Conservation (phyloP, 2,329 filamentous ascomycete genomes). For the Pseudogymnoascus destructans region DNA sequence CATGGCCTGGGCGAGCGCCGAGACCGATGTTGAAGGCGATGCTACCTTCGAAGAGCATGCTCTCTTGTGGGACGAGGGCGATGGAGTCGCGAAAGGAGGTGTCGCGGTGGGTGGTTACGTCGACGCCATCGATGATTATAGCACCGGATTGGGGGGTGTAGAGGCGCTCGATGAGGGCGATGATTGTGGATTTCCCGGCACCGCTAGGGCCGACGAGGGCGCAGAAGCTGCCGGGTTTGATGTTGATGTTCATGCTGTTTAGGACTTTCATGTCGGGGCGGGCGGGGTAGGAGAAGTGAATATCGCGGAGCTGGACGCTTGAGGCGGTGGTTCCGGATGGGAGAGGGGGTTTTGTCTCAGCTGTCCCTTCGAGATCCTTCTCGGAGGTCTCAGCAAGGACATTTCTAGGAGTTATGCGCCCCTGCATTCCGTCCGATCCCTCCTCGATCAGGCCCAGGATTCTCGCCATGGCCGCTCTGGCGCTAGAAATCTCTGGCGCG, state of each 20-base stretch:
- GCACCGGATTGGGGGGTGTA: conserved; percentile 29
- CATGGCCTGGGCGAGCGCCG: conserved; percentile 39
- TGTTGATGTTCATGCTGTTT: conserved; percentile 39
- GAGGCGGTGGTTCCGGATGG: conserved; percentile 26
- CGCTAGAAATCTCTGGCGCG: conserved; percentile 57
- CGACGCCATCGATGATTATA: conserved; percentile 21
- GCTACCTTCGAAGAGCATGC: conserved; percentile 43
- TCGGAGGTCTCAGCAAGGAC: not conserved
- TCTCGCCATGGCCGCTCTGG: conserved; percentile 45
- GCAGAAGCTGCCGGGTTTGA: conserved; percentile 46
- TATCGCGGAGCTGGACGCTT: conserved; percentile 41
- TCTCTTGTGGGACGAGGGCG: conserved; percentile 44
- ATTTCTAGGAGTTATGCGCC: conserved; percentile 11
- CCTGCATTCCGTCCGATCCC: conserved; percentile 25
- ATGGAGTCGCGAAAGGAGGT: conserved; percentile 38
- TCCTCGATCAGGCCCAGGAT: conserved; percentile 40
- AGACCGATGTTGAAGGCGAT: conserved; percentile 43
- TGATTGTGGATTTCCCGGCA: conserved; percentile 53
- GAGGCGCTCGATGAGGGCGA: conserved; percentile 41
- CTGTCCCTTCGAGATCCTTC: conserved; percentile 30
- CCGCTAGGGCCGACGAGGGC: conserved; percentile 54
- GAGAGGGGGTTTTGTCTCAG: conserved; percentile 18
- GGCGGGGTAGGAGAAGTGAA: conserved; percentile 53
- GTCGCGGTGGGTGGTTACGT: conserved; percentile 33
- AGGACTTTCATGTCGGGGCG: conserved; percentile 46